A percentile compares a stretch with the other conserved stretches of the same genome.
phyloP scores from a whole-genome alignment of 2,329 filamentous ascomycete genomes.

The Coniochaeta sp. region DNA sequence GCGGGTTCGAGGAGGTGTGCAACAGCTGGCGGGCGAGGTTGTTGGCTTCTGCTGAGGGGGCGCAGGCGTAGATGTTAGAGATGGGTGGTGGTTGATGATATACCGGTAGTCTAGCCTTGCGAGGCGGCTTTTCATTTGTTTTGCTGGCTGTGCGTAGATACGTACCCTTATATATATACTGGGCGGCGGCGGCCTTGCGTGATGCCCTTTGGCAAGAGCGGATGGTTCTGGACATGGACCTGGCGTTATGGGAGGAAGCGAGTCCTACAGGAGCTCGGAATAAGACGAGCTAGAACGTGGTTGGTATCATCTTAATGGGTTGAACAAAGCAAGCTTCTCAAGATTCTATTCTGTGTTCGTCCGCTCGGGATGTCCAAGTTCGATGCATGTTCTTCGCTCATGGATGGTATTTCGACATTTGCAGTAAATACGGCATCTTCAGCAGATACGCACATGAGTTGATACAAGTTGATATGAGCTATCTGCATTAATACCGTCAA shows the following conservation, averaged over 20 bases:
- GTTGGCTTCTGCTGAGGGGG: constrained; percentile 51
- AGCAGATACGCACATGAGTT: too few species aligned
- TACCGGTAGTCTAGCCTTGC: constrained; percentile 1
- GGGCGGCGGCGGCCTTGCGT: not conserved
- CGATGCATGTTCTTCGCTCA: too few species aligned
- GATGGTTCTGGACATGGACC: not conserved
- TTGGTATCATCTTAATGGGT: too few species aligned
- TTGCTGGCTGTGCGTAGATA: not conserved
- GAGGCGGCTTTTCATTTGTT: not conserved
- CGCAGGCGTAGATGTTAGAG: constrained; percentile 9
- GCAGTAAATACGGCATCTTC: too few species aligned
- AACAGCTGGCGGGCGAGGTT: constrained; percentile 75
- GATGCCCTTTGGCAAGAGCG: not conserved
- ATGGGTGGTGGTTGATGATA: constrained; percentile 4
- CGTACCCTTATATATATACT: not conserved
- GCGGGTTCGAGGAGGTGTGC: constrained; percentile 87
- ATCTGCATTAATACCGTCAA: not conserved
- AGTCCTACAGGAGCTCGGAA: not conserved
- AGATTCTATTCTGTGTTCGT: too few species aligned
- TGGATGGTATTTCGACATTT: too few species aligned
- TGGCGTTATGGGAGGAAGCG: not conserved
- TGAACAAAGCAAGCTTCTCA: too few species aligned
- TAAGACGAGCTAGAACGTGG: too few species aligned
- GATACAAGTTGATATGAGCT: not conserved
- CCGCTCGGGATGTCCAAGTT: too few species aligned